Evolutionary conservation across 805 yeast genomes (phyloP).

Genomic region (Candida anglica): DNA sequence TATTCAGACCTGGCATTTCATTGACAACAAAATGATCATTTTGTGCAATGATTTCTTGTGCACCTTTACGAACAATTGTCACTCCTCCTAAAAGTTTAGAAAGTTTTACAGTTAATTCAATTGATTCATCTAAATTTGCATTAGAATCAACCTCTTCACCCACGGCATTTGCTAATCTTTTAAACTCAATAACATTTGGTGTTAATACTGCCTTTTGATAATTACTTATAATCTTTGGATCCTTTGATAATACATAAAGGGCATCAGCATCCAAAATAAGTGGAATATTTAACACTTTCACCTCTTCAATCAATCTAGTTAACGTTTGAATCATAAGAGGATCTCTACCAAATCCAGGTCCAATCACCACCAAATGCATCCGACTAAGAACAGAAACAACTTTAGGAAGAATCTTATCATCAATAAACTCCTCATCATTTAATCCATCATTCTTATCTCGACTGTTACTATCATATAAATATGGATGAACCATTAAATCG

Average conservation of each 20-base stretch:
- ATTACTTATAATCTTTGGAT: conserved; percentile 52
- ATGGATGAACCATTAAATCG: conserved; percentile 95
- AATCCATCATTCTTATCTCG: too few relatives aligned
- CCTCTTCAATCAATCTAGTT: conserved; percentile 52
- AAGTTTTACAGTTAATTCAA: conserved; percentile 35
- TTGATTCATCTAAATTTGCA: conserved; percentile 8
- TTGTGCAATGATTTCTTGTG: conserved; percentile 57
- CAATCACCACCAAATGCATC: conserved; percentile 79
- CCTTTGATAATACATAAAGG: conserved; percentile 57
- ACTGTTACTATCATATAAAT: conserved; percentile 53
- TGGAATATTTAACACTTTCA: conserved; percentile 57
- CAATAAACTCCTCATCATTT: conserved; percentile 27
- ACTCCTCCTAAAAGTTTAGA: conserved; percentile 53
- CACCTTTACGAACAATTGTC: conserved; percentile 72
- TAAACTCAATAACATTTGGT: conserved; percentile 86
- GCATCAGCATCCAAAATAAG: conserved; percentile 91
- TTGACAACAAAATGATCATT: conserved; percentile 41
- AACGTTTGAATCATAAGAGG: conserved; percentile 58
- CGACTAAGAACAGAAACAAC: conserved; percentile 54
- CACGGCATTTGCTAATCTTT: conserved; percentile 48
- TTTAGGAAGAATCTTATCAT: conserved; percentile 49
- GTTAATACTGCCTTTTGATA: conserved; percentile 68
- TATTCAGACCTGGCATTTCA: conserved; percentile 57
- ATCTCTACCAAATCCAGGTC: conserved; percentile 94
- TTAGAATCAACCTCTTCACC: conserved; percentile 28